Conservation (phyloP, 331 rosid genomes). For the Quercus phellos region DNA sequence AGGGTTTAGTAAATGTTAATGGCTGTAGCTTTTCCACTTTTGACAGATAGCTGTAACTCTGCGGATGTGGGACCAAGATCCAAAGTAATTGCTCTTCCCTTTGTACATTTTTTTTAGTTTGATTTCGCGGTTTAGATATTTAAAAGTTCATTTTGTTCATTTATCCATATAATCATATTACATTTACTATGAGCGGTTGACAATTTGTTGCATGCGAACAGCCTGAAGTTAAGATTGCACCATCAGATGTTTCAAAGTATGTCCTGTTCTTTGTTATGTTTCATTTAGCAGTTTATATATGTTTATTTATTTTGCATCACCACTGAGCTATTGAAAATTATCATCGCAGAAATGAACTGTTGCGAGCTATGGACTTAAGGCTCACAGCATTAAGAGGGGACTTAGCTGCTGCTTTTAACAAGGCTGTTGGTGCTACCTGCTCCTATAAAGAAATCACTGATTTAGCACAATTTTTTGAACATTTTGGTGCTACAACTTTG, state of each 20-base stretch:
- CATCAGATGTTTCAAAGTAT: slow-evolving; percentile 83
- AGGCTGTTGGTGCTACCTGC: slow-evolving; percentile 47
- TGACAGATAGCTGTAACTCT: slow-evolving; percentile 36
- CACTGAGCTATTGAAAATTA: slow-evolving; percentile 34
- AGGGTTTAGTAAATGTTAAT: slow-evolving; percentile 14
- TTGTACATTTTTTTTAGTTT: slow-evolving; percentile 10
- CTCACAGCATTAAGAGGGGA: slow-evolving; percentile 62
- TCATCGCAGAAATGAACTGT: slow-evolving; percentile 69
- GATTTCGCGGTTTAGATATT: background rate
- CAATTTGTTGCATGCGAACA: slow-evolving; percentile 36
- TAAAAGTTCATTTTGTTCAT: slow-evolving; percentile 11
- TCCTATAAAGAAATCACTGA: slow-evolving; percentile 42
- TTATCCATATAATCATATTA: slow-evolving; percentile 13
- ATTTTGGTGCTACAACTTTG: slow-evolving; percentile 62
- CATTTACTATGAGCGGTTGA: slow-evolving; percentile 25
- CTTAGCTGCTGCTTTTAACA: slow-evolving; percentile 44
- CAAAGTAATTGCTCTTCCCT: slow-evolving; percentile 36
- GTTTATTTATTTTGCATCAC: slow-evolving; percentile 2
- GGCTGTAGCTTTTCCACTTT: slow-evolving; percentile 10
- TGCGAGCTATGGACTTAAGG: slow-evolving; percentile 92
- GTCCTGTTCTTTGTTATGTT: slow-evolving; percentile 37
- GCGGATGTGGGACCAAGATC: slow-evolving; percentile 22
- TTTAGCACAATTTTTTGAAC: slow-evolving; percentile 56
- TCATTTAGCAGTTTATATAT: slow-evolving; percentile 27
- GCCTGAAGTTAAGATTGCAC: slow-evolving; percentile 47